Evolutionary conservation across 108 stramenopile genomes (phyloP), one percentile per base, ranked within the genome.

Genomic region (Schizochytrium sp.): DNA sequence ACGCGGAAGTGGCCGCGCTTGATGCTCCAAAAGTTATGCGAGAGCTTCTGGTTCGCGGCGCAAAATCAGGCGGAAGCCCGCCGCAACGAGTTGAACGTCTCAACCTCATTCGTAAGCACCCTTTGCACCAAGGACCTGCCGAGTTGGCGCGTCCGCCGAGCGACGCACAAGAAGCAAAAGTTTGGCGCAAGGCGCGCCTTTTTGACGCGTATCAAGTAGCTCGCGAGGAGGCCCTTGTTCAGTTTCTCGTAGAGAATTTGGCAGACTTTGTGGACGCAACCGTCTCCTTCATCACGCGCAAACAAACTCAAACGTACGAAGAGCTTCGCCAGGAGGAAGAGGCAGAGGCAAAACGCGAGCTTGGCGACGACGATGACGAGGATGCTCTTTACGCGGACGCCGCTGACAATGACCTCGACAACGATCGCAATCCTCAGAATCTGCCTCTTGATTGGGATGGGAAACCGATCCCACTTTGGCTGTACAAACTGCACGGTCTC

Each of bases 401-500:
- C 51, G 25, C 63, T 18, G 57, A 87, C 41, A 16, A 5, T 4
- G 87, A 57, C 6, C 25, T 18, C 8, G 34, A 28, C 41, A 44
- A 14, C 23, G 14, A 21, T 4, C 55, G 1, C 16, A 87, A 99
- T 93, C 99, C 98, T 18, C 96, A 98, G 91, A 98, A 98, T 91
- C 95, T 99, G 19, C 98, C 98, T 6, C 94, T 99, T 44, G 99
- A 97, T 69, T 98, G 97, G 97, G 98, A 99, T 90, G 99, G 99
- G 12, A 98, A 99, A 87, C 99, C 99, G 14, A 99, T 99, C 63
- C 97, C 99, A 4, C 97, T 97, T 88, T 99, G 99, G 99, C 93
- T 99, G 44, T 99, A 98, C 95, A 99, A 99, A 91, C 94, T 99
- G 29, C 99, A 99, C 92, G 98, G 98, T 3, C 95, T 99, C n/a